These are phyloP conservation scores for Euptelea pleiosperma DNA, from an alignment of 164 flowering plant genomes.

Conservation along the genomic window DNA sequence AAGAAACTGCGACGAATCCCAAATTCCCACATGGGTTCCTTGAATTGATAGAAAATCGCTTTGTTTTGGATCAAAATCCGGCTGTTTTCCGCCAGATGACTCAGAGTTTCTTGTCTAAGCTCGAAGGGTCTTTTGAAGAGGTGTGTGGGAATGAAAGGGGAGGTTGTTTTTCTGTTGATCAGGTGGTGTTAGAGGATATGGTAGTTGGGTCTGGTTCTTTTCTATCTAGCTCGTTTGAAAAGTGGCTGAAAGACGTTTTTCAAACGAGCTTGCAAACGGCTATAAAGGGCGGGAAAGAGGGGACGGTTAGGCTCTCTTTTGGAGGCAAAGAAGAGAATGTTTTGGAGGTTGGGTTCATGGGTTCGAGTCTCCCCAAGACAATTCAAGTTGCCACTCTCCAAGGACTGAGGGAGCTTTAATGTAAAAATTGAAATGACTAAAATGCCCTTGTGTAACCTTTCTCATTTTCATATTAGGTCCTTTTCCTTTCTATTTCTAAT, in stretches of 20 bases:
- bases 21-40: slow-evolving; percentile 29
- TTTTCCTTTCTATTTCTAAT: background rate
- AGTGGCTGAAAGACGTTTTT: slow-evolving; percentile 72
- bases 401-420: slow-evolving; percentile 20
- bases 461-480: slow-evolving; percentile 17
- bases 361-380: slow-evolving; percentile 63
- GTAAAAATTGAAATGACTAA: slow-evolving; percentile 17
- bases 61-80: slow-evolving; percentile 29
- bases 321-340: slow-evolving; percentile 35
- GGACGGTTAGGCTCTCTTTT: slow-evolving; percentile 43
- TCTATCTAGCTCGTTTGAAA: slow-evolving; percentile 52
- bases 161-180: slow-evolving; percentile 38
- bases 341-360: slow-evolving; percentile 51
- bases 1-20: slow-evolving; percentile 24
- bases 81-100: slow-evolving; percentile 21
- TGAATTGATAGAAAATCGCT: slow-evolving; percentile 38
- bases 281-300: slow-evolving; percentile 40
- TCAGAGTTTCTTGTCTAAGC: slow-evolving; percentile 38
- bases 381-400: slow-evolving; percentile 41
- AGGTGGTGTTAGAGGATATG: slow-evolving; percentile 51
- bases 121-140: slow-evolving; percentile 34
- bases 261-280: slow-evolving; percentile 51
- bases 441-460: slow-evolving; percentile 21
- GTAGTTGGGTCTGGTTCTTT: slow-evolving; percentile 35
- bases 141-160: slow-evolving; percentile 29